Evolutionary conservation across 2,329 filamentous ascomycete genomes (phyloP).

Genomic region (Exophiala mesophila): DNA sequence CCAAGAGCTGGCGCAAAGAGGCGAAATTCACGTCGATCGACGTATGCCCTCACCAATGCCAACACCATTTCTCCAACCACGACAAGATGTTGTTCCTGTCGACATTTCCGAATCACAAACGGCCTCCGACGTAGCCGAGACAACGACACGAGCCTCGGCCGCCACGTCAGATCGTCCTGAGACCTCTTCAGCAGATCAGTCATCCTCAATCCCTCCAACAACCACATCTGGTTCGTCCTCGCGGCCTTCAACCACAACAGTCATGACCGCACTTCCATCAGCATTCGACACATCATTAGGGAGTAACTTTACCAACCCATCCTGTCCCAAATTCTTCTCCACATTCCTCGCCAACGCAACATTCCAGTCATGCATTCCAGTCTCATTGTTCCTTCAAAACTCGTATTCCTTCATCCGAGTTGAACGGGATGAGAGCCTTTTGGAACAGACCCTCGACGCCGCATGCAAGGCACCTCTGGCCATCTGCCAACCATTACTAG

Average conservation of each 20-base stretch:
- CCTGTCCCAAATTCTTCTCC: constrained; percentile 56
- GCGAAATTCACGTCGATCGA: constrained; percentile 24
- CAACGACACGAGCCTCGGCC: constrained; percentile 6
- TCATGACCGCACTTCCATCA: constrained; percentile 48
- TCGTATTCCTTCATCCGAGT: constrained; percentile 81
- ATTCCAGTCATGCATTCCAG: constrained; percentile 71
- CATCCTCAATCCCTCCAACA: constrained; percentile 3
- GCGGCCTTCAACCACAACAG: constrained; percentile 15
- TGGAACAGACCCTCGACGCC: constrained; percentile 72
- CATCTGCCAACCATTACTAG: constrained; percentile 63
- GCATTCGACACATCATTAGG: constrained; percentile 64
- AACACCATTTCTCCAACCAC: constrained; percentile 10
- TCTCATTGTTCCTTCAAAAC: constrained; percentile 80
- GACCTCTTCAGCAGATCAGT: not conserved
- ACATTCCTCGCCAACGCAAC: constrained; percentile 60
- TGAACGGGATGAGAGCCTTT: constrained; percentile 63
- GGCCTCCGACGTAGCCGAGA: constrained; percentile 2
- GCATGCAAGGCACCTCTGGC: constrained; percentile 66
- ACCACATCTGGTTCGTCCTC: constrained; percentile 16
- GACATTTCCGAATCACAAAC: constrained; percentile 5
- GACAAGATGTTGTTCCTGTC: constrained; percentile 13
- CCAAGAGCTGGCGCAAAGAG: constrained; percentile 12
- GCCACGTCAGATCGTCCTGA: constrained; percentile 16
- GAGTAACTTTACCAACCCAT: constrained; percentile 55
- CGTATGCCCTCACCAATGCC: constrained; percentile 9